These are phyloP conservation scores for Aspergillus novoparasiticus DNA, from an alignment of 2,329 filamentous ascomycete genomes.

Conservation along the genomic window DNA sequence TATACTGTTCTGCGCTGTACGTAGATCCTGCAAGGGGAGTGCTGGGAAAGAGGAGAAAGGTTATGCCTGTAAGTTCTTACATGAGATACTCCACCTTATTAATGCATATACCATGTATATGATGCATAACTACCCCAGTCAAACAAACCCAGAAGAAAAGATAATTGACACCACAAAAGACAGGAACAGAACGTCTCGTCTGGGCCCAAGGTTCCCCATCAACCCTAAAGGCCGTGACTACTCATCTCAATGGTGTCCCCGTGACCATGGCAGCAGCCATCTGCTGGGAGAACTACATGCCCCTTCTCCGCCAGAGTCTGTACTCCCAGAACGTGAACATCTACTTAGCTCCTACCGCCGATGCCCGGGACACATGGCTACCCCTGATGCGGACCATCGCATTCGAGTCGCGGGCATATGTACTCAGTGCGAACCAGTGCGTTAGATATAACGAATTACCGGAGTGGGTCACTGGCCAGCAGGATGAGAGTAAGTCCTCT, in stretches of 20 bases:
- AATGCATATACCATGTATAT: constrained; percentile 2
- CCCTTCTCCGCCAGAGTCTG: constrained; percentile 76
- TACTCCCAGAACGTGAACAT: constrained; percentile 91
- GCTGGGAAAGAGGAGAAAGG: constrained; percentile 84
- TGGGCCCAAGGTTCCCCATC: constrained; percentile 85
- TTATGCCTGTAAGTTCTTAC: constrained; percentile 72
- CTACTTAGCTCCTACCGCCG: constrained; percentile 88
- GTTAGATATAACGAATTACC: constrained; percentile 62
- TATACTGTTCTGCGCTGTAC: constrained; percentile 84
- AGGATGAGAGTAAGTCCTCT: neutral
- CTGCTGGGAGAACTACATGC: constrained; percentile 98
- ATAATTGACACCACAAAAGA: constrained; percentile 46
- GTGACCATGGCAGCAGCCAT: constrained; percentile 85
- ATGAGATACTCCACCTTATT: neutral
- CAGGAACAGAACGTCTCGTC: constrained; percentile 77
- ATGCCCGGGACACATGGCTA: constrained; percentile 80
- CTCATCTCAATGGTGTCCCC: constrained; percentile 74
- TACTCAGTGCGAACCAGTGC: constrained; percentile 84
- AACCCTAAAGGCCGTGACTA: constrained; percentile 77
- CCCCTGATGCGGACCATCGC: constrained; percentile 80
- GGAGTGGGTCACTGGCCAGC: constrained; percentile 53
- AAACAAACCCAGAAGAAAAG: neutral
- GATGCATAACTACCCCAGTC: neutral
- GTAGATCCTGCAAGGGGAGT: constrained; percentile 73
- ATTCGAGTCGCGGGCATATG: constrained; percentile 80